Percentiles rank a stretch among this genome's conserved stretches.
Evolutionary conservation across 139 green algal species (phyloP).

Genomic region (Parachlorella kessleri): DNA sequence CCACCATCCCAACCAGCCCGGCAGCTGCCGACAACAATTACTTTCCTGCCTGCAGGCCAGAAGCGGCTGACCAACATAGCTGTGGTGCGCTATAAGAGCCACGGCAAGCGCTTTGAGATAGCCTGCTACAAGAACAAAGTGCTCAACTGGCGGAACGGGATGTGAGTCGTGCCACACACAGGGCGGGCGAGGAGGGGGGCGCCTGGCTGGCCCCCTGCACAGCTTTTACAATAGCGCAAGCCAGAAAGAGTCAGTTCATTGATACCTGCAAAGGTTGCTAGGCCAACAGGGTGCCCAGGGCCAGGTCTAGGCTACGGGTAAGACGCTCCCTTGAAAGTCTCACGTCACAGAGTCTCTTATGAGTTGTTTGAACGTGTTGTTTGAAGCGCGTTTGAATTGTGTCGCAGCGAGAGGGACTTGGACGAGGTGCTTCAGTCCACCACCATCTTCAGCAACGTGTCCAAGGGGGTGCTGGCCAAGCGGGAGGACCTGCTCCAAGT

Average conservation of each 20-base stretch:
- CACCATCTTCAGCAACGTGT: constrained; percentile 95
- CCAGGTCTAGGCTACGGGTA: no score
- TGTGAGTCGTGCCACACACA: constrained; percentile 62
- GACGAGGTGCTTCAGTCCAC: constrained; percentile 98
- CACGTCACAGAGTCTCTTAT: not conserved
- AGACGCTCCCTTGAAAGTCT: no score
- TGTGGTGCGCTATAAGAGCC: constrained; percentile 91
- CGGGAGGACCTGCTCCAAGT: constrained; percentile 84
- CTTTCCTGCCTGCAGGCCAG: constrained; percentile 93
- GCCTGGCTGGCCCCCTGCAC: not conserved
- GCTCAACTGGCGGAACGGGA: constrained; percentile 83
- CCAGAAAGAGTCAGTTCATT: not conserved
- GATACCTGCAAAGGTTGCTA: not conserved
- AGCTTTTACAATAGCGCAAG: not conserved
- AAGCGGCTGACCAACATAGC: constrained; percentile 99
- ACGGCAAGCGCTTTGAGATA: constrained; percentile 95
- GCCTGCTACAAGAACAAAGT: constrained; percentile 99
- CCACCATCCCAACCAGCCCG: no score
- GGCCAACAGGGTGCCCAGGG: not conserved
- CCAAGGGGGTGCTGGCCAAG: constrained; percentile 92
- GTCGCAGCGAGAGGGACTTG: constrained; percentile 93
- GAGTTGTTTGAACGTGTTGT: not conserved
- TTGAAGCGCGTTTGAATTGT: not conserved
- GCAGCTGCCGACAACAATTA: no score
- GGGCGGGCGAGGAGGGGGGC: not conserved